Base-by-base conservation (phyloP, 2,329 filamentous ascomycete species). In the Scedosporium aurantiacum region DNA sequence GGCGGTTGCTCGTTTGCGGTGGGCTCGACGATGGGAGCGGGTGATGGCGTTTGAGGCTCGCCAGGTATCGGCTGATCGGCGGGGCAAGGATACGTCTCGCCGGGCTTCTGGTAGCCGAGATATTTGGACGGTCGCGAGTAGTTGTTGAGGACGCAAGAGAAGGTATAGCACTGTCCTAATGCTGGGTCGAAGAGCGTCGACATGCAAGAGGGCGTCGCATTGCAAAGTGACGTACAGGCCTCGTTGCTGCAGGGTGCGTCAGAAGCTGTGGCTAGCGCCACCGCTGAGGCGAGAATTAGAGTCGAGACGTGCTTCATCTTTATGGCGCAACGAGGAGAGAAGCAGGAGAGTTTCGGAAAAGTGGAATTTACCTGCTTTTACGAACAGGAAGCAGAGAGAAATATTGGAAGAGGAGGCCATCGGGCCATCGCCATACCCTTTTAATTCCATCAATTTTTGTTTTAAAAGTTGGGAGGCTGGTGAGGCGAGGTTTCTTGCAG, bases 41-140 rank as follows among this genome's bases (percentile, higher is more conserved):
- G 58, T 28, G 57, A 18, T 18, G 57, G 57, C 40, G 57, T 54
- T 5, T 37, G 25, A 18, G 45, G 58, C 18, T 60, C 32, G 5
- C 58, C 58, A 41, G 58, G 58, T 2, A 60, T 50, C 4, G 58
- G 58, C 58, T 61, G 54, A n/a, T 57, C 60, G 18, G 50, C 37
- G 10, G 60, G 60, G 52, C 60, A 61, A 3, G 37, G 16, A 40
- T 47, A 57, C 16, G 18, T 37, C 23, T 21, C 40, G 54, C 54
- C 60, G 23, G 60, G 60, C 54, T 61, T 61, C 54, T 61, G 37
- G 60, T 61, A 61, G 25, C 60, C 60, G 12, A 57, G 54, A 40
- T 57, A 61, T 27, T 57, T 47, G 37, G 60, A 61, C 16, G 52
- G 52, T 40, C 16, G 12, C 21, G 52, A 57, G 52, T 57, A 56